These are phyloP conservation scores for Pythium dissotocum DNA, from an alignment of 352 stramenopile genomes.

Conservation along the genomic window DNA sequence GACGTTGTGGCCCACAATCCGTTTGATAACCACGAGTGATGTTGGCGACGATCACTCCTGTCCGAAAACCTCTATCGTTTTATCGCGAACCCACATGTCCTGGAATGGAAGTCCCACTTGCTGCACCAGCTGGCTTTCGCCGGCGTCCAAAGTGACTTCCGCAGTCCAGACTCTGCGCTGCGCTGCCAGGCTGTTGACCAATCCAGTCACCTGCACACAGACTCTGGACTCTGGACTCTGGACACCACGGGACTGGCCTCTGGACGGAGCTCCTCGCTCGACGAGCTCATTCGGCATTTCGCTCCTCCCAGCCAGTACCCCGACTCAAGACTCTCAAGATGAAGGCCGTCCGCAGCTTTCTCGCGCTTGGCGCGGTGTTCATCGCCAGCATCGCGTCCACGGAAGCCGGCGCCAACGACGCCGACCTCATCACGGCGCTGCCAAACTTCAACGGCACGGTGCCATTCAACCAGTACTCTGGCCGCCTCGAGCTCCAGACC, in stretches of 20 bases:
- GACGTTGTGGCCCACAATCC: neutral
- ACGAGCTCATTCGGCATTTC: slow-evolving; percentile 18
- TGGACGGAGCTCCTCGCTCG: neutral
- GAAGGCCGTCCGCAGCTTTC: slow-evolving; percentile 45
- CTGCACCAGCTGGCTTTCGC: neutral
- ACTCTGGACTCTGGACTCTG: neutral
- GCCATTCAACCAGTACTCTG: slow-evolving; percentile 73
- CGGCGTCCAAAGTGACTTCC: neutral
- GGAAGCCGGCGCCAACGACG: slow-evolving; percentile 34
- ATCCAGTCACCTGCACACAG: neutral
- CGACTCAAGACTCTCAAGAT: slow-evolving; percentile 4
- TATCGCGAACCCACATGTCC: neutral
- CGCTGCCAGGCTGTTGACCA: neutral
- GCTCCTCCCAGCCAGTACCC: neutral
- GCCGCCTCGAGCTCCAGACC: slow-evolving; percentile 49
- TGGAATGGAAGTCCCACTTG: neutral
- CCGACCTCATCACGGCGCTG: slow-evolving; percentile 51
- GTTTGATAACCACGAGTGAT: neutral
- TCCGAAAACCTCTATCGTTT: slow-evolving; percentile 2
- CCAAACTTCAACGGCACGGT: slow-evolving; percentile 44
- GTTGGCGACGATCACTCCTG: neutral
- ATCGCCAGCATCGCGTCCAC: slow-evolving; percentile 19
- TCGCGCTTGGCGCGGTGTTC: slow-evolving; percentile 28
- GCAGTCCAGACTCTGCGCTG: neutral
- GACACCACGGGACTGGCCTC: neutral